Conservation (phyloP, 2,329 filamentous ascomycete species). For the Ceratocystiopsis sp. region DNA sequence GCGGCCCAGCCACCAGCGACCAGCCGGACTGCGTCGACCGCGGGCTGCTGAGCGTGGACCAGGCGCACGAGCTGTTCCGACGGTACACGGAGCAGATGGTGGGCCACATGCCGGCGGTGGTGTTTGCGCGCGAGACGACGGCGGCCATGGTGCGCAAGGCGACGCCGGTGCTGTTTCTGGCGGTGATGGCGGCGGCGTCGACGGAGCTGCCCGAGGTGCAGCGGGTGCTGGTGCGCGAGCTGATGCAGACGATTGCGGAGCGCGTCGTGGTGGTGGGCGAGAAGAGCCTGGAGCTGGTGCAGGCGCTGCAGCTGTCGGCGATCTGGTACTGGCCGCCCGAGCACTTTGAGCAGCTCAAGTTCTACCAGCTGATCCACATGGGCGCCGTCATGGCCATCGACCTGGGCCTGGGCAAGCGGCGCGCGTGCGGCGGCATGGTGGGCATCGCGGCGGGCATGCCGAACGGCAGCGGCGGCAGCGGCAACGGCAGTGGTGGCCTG, state of each 20-base stretch:
- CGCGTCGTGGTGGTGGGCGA: constrained; percentile 58
- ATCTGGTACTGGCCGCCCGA: constrained; percentile 78
- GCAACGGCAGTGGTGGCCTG: neutral
- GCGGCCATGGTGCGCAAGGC: constrained; percentile 36
- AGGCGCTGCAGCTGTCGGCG: constrained; percentile 57
- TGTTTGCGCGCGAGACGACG: constrained; percentile 37
- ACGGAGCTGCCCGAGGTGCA: constrained; percentile 41
- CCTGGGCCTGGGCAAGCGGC: constrained; percentile 46
- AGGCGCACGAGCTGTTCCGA: constrained; percentile 36
- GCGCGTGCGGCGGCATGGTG: constrained; percentile 13
- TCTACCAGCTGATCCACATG: constrained; percentile 73
- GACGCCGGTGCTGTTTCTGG: constrained; percentile 52
- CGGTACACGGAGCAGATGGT: constrained; percentile 44
- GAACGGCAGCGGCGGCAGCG: neutral
- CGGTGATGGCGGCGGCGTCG: constrained; percentile 49
- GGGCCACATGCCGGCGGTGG: constrained; percentile 43
- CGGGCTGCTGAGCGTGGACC: constrained; percentile 37
- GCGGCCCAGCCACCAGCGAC: constrained; percentile 4
- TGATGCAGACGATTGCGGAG: constrained; percentile 58
- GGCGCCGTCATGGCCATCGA: constrained; percentile 71
- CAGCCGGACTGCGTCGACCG: constrained; percentile 38
- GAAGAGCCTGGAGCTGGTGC: constrained; percentile 70
- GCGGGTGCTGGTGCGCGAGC: constrained; percentile 44
- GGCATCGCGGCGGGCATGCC: neutral
- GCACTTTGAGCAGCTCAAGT: constrained; percentile 72